Evolutionary conservation across 2,329 filamentous ascomycete species (phyloP).

Genomic region (Trichophyton verrucosum): DNA sequence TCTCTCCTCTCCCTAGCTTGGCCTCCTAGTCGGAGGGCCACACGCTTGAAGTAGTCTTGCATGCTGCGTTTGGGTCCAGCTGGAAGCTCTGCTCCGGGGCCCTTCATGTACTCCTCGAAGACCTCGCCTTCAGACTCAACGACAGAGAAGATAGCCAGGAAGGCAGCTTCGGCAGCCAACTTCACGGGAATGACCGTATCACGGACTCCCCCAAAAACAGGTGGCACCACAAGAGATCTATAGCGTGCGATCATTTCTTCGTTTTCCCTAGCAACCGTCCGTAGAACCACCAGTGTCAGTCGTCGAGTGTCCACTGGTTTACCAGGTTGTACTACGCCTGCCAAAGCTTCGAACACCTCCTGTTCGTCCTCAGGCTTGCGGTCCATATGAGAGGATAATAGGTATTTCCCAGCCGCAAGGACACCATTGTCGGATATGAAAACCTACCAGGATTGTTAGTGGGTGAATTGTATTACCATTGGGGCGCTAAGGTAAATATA

Average conservation of each 20-base stretch:
- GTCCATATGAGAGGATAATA: constrained; percentile 51
- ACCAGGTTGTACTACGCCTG: constrained; percentile 62
- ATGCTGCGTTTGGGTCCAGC: constrained; percentile 74
- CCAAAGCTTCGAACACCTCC: constrained; percentile 65
- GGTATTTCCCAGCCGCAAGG: constrained; percentile 79
- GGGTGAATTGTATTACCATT: neutral
- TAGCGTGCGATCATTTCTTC: constrained; percentile 73
- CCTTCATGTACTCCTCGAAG: constrained; percentile 81
- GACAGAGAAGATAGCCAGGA: constrained; percentile 80
- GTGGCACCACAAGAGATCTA: constrained; percentile 62
- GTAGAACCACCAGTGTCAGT: constrained; percentile 71
- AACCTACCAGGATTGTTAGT: constrained; percentile 37
- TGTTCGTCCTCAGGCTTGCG: constrained; percentile 62
- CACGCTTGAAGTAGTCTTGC: constrained; percentile 93
- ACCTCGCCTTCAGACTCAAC: constrained; percentile 74
- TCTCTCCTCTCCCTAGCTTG: constrained; percentile 83
- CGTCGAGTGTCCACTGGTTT: constrained; percentile 71
- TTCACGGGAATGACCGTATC: constrained; percentile 92
- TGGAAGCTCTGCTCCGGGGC: constrained; percentile 52
- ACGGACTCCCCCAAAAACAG: constrained; percentile 79
- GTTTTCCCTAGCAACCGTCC: constrained; percentile 69
- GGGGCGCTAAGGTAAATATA: constrained; percentile 36
- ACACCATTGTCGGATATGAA: constrained; percentile 81
- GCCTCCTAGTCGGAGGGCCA: constrained; percentile 68
- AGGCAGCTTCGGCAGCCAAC: constrained; percentile 84